phyloP scores from a whole-genome alignment of 805 yeast species.

The Brettanomyces bruxellensis region DNA sequence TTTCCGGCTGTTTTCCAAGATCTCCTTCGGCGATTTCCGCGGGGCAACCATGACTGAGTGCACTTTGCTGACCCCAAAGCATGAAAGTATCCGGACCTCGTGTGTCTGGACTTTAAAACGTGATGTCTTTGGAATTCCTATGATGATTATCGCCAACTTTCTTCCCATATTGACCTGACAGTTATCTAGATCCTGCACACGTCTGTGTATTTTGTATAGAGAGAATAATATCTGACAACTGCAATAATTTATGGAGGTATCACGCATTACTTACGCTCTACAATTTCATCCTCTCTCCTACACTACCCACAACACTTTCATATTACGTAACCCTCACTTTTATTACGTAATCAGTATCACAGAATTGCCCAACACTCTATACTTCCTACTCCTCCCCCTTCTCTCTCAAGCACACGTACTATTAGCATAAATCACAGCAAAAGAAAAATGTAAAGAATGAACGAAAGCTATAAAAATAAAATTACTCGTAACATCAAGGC shows the following conservation, averaged over 20 bases:
- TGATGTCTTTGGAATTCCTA: conserved; percentile 93
- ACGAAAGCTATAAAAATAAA: background rate
- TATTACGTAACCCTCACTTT: too few relatives aligned
- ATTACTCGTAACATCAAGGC: background rate
- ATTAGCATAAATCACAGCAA: background rate
- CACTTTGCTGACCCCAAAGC: conserved; percentile 54
- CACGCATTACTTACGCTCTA: background rate
- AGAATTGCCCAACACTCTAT: too few relatives aligned
- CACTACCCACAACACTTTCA: too few relatives aligned
- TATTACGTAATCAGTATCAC: too few relatives aligned
- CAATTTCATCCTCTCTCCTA: too few relatives aligned
- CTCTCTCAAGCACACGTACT: too few relatives aligned
- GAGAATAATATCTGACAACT: background rate
- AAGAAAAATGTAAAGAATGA: background rate
- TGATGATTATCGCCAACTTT: conserved; percentile 94
- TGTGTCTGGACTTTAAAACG: conserved; percentile 90
- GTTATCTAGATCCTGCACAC: too few relatives aligned
- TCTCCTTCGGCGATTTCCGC: conserved; percentile 84
- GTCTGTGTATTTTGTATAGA: background rate
- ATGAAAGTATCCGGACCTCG: conserved; percentile 56
- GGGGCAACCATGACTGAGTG: conserved; percentile 89
- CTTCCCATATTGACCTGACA: conserved; percentile 53
- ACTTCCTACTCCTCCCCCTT: too few relatives aligned
- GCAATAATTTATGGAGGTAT: background rate
- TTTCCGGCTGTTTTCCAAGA: conserved; percentile 72